Percentiles rank a stretch among this genome's conserved stretches.
Conservation (phyloP, 2,329 filamentous ascomycete species). For the Metarhizium album region DNA sequence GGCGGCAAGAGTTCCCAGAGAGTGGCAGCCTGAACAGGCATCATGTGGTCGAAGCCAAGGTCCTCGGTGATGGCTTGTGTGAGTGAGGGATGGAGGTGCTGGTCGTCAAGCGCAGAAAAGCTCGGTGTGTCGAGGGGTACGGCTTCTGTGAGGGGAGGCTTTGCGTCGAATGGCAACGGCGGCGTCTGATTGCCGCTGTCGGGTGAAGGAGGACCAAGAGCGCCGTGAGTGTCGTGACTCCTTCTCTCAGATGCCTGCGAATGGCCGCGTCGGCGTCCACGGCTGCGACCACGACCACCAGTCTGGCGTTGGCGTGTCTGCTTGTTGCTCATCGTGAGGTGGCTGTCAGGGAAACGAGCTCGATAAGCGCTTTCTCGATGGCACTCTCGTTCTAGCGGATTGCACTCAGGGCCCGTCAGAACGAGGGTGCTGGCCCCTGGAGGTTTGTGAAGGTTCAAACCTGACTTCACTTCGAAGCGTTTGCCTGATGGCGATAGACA, state of each 20-base stretch:
- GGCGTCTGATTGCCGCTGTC: background rate
- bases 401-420: no score
- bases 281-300: background rate
- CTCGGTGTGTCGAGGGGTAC: constrained; percentile 33
- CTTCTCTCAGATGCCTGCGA: background rate
- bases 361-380: background rate
- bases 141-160: constrained; percentile 10
- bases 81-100: constrained; percentile 32
- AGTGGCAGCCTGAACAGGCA: constrained; percentile 43
- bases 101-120: constrained; percentile 32
- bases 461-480: no score
- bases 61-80: constrained; percentile 37
- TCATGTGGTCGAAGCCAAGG: constrained; percentile 41
- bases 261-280: background rate
- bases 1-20: constrained; percentile 36
- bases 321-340: background rate
- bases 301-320: background rate
- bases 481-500: no score
- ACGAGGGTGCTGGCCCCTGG: background rate
- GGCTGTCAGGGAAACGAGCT: background rate
- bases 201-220: background rate
- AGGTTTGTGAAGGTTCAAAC: background rate
- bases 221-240: background rate
- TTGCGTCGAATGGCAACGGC: background rate
- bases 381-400: background rate